Base-by-base conservation (phyloP, 306 rosid species). In the Carpinus fangiana region DNA sequence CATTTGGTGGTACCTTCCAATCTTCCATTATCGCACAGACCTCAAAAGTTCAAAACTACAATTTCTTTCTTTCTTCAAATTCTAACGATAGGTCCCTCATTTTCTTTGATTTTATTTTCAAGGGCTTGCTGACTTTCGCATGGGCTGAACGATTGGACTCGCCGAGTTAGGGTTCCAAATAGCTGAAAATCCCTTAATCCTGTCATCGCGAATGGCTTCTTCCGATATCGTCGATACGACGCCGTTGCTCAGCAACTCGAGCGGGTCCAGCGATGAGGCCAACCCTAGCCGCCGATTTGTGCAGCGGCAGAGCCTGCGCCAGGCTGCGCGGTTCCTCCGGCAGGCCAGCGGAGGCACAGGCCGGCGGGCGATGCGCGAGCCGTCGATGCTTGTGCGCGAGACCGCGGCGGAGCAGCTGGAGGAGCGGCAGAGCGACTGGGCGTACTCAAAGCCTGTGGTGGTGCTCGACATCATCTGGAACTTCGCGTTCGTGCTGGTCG, bases 381-480 rank as follows among this genome's bases (percentile, higher is more conserved):
- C 97, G 3, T 94, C 98, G 76, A 89, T 94, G 88, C 46, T 87
- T 45, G 98, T 94, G 23, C 86, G 98, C 0, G 98, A 94, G 87
- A 80, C 93, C 0, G 98, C 98, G 16, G 98, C 98, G 46, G 98
- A 92, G 84, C 98, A 94, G 70, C 74, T 94, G 82, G 97, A 94
- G 87, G 97, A 90, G 88, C 70, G 97, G 73, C 98, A 94, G 89
- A 90, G 95, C 83, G 98, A 94, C 85, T 94, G 98, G 98, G 98
- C 98, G 12, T 92, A 92, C 74, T 94, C 98, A 17, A 94, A 89
- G 80, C 98, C 98, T 9, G 89, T 94, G 41, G 97, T 94, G 56
- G 88, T 94, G 23, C 91, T 94, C 21, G 98, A 94, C 56, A 75
- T 92, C 76, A 75, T 94, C 7, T 94, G 98, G 98, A 94, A 94